Evolutionary conservation across 2,329 filamentous ascomycete genomes (phyloP).

Genomic region (Aureobasidium uvarum): DNA sequence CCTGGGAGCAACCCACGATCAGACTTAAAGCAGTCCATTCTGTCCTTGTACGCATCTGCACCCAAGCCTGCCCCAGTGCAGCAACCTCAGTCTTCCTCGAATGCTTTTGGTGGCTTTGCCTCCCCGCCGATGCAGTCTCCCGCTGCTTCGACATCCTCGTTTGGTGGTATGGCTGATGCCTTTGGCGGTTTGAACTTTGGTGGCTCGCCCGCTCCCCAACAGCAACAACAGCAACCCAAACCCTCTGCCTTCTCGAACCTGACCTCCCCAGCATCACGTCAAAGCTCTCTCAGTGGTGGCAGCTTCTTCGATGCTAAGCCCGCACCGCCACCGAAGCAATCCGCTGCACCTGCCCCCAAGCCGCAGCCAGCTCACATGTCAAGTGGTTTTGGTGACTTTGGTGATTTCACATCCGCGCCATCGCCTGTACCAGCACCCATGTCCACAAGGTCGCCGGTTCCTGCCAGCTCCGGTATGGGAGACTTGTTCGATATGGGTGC

Average conservation of each 20-base stretch:
- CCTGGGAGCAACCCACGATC: constrained; percentile 70
- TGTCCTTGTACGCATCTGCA: constrained; percentile 86
- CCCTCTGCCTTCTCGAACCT: constrained; percentile 64
- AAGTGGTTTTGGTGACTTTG: constrained; percentile 51
- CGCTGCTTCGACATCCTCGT: constrained; percentile 49
- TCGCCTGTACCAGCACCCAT: constrained; percentile 50
- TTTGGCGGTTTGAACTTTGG: constrained; percentile 67
- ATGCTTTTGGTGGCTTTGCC: constrained; percentile 62
- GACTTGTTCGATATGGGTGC: constrained; percentile 77
- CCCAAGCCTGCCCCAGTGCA: constrained; percentile 69
- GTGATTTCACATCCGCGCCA: constrained; percentile 65
- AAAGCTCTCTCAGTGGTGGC: constrained; percentile 62
- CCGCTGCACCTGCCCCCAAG: constrained; percentile 51
- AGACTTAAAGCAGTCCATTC: constrained; percentile 94
- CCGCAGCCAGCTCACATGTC: constrained; percentile 50
- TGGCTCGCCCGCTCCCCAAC: constrained; percentile 39
- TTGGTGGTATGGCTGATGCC: constrained; percentile 73
- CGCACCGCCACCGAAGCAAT: constrained; percentile 36
- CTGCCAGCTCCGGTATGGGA: constrained; percentile 55
- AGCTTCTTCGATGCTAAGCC: constrained; percentile 76
- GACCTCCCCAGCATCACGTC: constrained; percentile 49
- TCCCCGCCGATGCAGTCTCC: constrained; percentile 52
- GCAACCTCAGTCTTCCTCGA: constrained; percentile 47
- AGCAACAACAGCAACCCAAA: constrained; percentile 48
- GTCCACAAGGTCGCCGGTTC: constrained; percentile 45